Conservation (phyloP, 1,284 basidiomycete species). For the Heterobasidion parviporum region DNA sequence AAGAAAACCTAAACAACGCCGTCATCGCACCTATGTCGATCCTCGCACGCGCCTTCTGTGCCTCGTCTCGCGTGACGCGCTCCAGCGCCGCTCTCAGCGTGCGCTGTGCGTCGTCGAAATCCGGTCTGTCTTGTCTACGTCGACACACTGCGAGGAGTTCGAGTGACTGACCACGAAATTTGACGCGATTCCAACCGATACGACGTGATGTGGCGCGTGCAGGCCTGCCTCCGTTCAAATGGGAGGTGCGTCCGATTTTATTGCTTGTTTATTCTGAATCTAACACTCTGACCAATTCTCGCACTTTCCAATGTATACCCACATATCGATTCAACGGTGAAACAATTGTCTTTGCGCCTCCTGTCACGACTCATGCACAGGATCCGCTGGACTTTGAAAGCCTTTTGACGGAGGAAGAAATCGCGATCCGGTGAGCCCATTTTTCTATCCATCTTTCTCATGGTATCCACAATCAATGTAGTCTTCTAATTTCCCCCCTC, state of each 20-base stretch:
- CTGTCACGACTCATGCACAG: constrained; percentile 25
- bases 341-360: too few relatives aligned
- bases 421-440: constrained; percentile 67
- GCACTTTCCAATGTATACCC: background rate
- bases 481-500: background rate
- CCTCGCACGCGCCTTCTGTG: too few relatives aligned
- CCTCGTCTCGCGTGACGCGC: too few relatives aligned
- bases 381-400: constrained; percentile 74
- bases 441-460: background rate
- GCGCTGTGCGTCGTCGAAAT: too few relatives aligned
- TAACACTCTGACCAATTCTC: background rate
- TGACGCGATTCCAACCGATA: background rate
- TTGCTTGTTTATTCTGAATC: background rate
- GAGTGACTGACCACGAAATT: too few relatives aligned
- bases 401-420: constrained; percentile 84
- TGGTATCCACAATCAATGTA: background rate
- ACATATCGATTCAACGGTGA: background rate
- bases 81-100: too few relatives aligned
- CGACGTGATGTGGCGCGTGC: background rate
- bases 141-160: too few relatives aligned
- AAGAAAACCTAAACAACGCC: too few relatives aligned
- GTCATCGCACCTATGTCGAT: too few relatives aligned
- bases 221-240: background rate
- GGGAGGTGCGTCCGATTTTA: background rate
- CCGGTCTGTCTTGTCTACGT: too few relatives aligned